These are phyloP conservation scores for Xylaria polymorpha DNA, from an alignment of 2,329 filamentous ascomycete genomes.

Conservation along the genomic window DNA sequence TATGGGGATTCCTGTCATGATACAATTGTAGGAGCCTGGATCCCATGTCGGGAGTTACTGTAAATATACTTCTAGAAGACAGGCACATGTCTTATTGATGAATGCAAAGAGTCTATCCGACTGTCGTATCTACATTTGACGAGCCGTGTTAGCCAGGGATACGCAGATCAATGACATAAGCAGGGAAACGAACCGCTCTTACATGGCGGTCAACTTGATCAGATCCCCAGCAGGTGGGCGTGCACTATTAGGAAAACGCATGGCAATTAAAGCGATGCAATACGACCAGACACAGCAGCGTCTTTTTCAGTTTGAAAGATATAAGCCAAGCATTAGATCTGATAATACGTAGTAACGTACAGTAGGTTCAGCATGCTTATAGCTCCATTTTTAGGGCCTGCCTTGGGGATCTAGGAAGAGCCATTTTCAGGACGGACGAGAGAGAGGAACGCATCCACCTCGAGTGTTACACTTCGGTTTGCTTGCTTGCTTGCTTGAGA, in stretches of 20 bases:
- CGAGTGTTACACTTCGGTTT: slow-evolving; percentile 2
- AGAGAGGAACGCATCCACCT: slow-evolving; percentile 3
- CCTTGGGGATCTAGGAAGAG: not conserved
- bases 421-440: not conserved
- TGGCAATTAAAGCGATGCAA: not conserved
- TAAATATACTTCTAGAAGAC: not conserved
- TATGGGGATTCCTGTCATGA: slow-evolving; percentile 17
- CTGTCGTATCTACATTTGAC: slow-evolving; percentile 15
- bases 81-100: not conserved
- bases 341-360: no score
- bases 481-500: slow-evolving; percentile 22
- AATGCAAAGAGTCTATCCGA: not conserved
- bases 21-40: slow-evolving; percentile 19
- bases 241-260: not conserved
- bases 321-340: slow-evolving; percentile 13
- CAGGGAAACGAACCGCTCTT: slow-evolving; percentile 9
- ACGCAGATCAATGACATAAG: slow-evolving; percentile 4
- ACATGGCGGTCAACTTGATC: not conserved
- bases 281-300: not conserved
- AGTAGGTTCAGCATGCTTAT: not conserved
- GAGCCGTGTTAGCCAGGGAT: not conserved
- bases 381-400: not conserved
- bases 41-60: not conserved
- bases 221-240: not conserved
- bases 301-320: not conserved